Evolutionary conservation across 805 yeast species (phyloP), one percentile per base, ranked within the genome.

Genomic region (Kodamaea jinghongensis): DNA sequence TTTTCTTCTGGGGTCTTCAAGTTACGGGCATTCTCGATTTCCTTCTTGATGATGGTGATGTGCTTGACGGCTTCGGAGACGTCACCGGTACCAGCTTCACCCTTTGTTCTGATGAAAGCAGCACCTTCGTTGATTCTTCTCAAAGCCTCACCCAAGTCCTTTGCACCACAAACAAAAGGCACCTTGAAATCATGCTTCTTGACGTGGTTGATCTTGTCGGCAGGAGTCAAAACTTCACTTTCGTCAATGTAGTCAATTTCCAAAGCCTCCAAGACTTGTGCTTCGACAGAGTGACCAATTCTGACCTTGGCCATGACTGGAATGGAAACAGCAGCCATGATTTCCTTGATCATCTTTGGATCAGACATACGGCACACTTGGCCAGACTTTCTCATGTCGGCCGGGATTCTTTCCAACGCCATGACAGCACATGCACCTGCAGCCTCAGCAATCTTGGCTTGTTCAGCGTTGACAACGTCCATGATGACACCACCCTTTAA

Each of bases 391-490:
- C 93, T 76, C 77, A 86, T 86, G 57, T 86, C 93, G 6, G 93
- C 88, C 8, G 95, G 95, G 42, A 86, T 86, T 51, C 83, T 68
- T 64, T 86, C 95, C 48, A 86, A 70, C 4, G 95, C 95, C 95
- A 86, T 86, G 15, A 86, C 95, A 10, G 95, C 91, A 65, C 86
- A 83, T 10, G 95, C 95, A 44, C 95, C 95, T 3, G 95, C 91
- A 39, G 66, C 70, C 60, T 86, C 91, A 16, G 95, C 95, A 38
- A 86, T 76, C 31, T 70, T 60, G 15, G 95, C 95, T 64, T 86
- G 93, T 54, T 86, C 93, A 26, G 82, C 81, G 43, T 72, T 83
- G 43, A 84, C 87, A 28, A 84, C 93, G 55, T 78, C 84, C 84
- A 78, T 77, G 47, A 78, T 78, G 36, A 80, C 86, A 44, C 86